Percentiles rank a stretch among this genome's conserved stretches.
These are phyloP conservation scores for Nitzschia sp. DNA, from an alignment of 108 stramenopile species.

Conservation along the genomic window DNA sequence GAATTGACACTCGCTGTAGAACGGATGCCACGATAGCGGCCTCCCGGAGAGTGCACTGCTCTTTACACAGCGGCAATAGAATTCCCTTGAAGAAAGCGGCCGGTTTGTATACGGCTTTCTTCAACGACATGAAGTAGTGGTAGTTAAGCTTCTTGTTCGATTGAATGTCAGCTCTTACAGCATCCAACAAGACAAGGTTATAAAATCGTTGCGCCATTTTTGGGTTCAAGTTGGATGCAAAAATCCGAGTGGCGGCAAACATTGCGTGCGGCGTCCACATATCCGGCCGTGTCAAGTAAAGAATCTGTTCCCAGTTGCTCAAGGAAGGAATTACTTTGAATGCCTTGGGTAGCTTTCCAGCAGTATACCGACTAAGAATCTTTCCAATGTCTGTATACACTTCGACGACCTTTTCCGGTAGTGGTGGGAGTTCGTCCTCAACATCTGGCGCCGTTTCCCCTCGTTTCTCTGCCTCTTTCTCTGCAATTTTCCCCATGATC, in stretches of 20 bases:
- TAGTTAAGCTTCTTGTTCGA: slow-evolving; percentile 96
- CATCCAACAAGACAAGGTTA: slow-evolving; percentile 93
- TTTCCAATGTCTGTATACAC: slow-evolving; percentile 96
- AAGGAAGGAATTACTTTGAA: slow-evolving; percentile 99
- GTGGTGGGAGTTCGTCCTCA: slow-evolving; percentile 41
- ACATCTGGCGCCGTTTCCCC: slow-evolving; percentile 37
- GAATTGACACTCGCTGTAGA: slow-evolving; percentile 92
- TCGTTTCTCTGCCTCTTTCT: slow-evolving; percentile 81
- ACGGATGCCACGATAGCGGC: slow-evolving; percentile 96
- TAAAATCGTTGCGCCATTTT: slow-evolving; percentile 98
- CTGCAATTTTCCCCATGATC: slow-evolving; percentile 96
- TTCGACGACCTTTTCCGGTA: slow-evolving; percentile 93
- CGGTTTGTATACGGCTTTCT: slow-evolving; percentile 97
- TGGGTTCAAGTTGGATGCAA: slow-evolving; percentile 97
- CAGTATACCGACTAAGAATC: slow-evolving; percentile 90
- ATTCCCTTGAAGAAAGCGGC: slow-evolving; percentile 99
- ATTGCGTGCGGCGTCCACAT: slow-evolving; percentile 96
- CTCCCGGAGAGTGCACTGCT: slow-evolving; percentile 94
- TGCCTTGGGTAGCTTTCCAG: slow-evolving; percentile 99
- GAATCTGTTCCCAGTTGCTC: slow-evolving; percentile 96
- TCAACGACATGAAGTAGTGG: slow-evolving; percentile 95
- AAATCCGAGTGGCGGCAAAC: slow-evolving; percentile 95
- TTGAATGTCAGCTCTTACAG: slow-evolving; percentile 93
- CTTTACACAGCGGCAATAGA: slow-evolving; percentile 91
- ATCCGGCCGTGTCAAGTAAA: slow-evolving; percentile 97